Base-by-base conservation (phyloP, 2,329 filamentous ascomycete genomes). In the Colletotrichum endophyticum region DNA sequence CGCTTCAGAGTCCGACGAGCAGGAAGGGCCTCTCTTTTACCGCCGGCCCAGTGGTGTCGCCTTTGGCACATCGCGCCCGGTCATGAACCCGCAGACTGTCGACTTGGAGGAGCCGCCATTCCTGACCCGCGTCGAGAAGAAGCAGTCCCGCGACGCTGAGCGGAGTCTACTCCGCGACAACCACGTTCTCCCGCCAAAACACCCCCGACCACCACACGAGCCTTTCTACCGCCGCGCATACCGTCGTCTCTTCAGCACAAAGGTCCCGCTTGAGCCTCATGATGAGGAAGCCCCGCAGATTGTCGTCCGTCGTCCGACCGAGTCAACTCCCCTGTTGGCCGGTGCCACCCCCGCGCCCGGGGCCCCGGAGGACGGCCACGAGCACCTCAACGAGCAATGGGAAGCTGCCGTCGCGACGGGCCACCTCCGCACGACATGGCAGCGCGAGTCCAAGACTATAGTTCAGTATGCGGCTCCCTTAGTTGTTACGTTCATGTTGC, bases 401-500 rank as follows among this genome's bases (percentile, higher is more conserved):
- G 94, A 96, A 78, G 94, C 96, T 77, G 96, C 96, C 0, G 94
- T 98, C 13, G 90, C 92, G 1, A 91, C 94, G 0, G 95, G 96
- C 13, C 91, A 92, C 81, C 96, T 99, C 79, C 93, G 94, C 70
- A 98, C 96, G 6, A 98, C 95, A 7, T 99, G 96, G 96, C 93
- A 94, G 84, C 92, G 96, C 78, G 96, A 99, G 87, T 89, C 94
- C 57, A 96, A 96, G 86, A 96, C 96, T 2, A 89, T 99, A 56
- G 87, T 90, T 34, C 89, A 90, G 78, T 96, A 96, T 82, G 93
- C 94, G 4, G 87, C 89, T 34, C 94, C 94, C 1, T 86, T 96
- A 67, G 91, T 95, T 76, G 81, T 93, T 30, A 96, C 95, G 0
- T 96, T 96, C 81, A 78, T 96, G 68, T 88, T 97, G 36, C 95